Conservation (phyloP, 306 rosid genomes). For the Mimosa bimucronata region DNA sequence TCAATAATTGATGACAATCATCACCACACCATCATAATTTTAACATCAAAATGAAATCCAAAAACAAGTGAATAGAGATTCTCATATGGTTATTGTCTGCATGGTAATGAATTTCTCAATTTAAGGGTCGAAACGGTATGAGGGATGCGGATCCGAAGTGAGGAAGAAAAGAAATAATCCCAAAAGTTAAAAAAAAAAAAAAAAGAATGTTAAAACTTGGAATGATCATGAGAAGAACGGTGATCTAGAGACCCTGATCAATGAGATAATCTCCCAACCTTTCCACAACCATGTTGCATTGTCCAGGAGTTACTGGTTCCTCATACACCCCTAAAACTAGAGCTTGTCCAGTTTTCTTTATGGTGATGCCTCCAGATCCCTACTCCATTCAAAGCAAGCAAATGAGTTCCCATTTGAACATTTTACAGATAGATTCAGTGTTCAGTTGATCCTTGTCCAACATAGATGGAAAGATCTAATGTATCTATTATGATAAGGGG, state of each 20-base stretch:
- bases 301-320: slow-evolving; percentile 97
- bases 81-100: slow-evolving; percentile 61
- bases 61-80: slow-evolving; percentile 41
- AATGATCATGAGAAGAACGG: background rate
- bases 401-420: background rate
- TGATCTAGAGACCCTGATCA: slow-evolving; percentile 89
- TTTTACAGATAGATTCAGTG: background rate
- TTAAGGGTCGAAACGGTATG: slow-evolving; percentile 51
- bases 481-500: background rate
- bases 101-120: slow-evolving; percentile 54
- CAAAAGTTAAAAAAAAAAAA: background rate
- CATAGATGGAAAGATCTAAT: background rate
- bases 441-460: background rate
- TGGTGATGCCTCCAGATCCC: slow-evolving; percentile 95
- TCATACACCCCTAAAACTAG: slow-evolving; percentile 82
- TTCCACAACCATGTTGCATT: slow-evolving; percentile 98
- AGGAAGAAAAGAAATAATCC: slow-evolving; percentile 8
- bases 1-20: background rate
- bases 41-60: slow-evolving; percentile 42
- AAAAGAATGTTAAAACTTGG: slow-evolving; percentile 31
- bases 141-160: slow-evolving; percentile 40
- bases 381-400: slow-evolving; percentile 19
- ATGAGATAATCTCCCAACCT: slow-evolving; percentile 94
- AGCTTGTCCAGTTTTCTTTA: slow-evolving; percentile 95
- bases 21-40: slow-evolving; percentile 28